These are phyloP conservation scores for Boletus sp. DNA, from an alignment of 768 basidiomycete species.

Conservation along the genomic window DNA sequence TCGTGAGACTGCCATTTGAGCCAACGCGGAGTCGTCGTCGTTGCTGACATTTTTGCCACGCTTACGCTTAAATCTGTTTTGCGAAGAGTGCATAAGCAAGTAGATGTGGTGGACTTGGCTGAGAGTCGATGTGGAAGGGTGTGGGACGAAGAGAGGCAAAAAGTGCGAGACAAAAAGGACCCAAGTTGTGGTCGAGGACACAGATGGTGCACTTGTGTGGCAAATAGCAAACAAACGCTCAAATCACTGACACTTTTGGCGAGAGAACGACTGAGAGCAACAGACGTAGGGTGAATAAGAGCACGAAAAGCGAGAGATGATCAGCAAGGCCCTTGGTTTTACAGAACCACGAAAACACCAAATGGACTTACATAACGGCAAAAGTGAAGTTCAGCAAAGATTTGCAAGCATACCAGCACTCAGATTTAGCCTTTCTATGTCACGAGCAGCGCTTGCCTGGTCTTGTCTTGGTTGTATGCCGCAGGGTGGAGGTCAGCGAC, in stretches of 20 bases:
- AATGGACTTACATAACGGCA: conserved; percentile 37
- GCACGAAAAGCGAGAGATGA: conserved; percentile 14
- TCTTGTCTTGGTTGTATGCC: conserved; percentile 21
- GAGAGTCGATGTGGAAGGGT: conserved; percentile 18
- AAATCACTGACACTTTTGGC: conserved; percentile 29
- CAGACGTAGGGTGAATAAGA: conserved; percentile 19
- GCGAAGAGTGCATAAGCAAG: conserved; percentile 38
- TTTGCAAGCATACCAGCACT: conserved; percentile 33
- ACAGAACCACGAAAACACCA: conserved; percentile 22
- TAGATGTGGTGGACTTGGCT: conserved; percentile 17
- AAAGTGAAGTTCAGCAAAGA: conserved; percentile 26
- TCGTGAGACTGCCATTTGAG: conserved; percentile 43
- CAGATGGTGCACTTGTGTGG: conserved; percentile 18
- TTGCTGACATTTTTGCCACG: conserved; percentile 51
- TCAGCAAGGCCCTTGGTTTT: conserved; percentile 25
- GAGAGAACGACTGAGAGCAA: conserved; percentile 20
- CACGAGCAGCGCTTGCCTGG: conserved; percentile 14
- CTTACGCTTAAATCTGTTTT: conserved; percentile 48
- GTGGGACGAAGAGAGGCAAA: conserved; percentile 22
- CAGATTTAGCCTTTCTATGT: conserved; percentile 27
- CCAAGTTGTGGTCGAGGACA: conserved; percentile 25
- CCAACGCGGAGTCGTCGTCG: conserved; percentile 42
- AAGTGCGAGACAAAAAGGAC: conserved; percentile 31
- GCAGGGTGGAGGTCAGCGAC: conserved; percentile 21
- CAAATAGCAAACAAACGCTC: conserved; percentile 34